Evolutionary conservation across 1,139 yeast species (phyloP), one percentile per base, ranked within the genome.

Genomic region (Geotrichum macrosporum): DNA sequence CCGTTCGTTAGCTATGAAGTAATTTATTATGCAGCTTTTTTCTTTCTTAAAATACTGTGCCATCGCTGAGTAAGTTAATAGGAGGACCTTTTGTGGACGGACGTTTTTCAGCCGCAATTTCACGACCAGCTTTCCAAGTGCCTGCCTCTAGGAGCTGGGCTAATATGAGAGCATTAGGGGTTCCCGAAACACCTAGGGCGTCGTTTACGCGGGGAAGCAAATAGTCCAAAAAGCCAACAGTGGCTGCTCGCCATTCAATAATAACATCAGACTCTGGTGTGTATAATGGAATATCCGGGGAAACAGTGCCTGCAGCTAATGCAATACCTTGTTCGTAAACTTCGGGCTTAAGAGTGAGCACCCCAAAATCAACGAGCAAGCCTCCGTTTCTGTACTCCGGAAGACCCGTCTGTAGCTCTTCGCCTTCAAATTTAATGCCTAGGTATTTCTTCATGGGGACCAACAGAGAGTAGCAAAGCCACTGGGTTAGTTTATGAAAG

Each of bases 361-460:
- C 71, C 6, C 73, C 77, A 37, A 75, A 65, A 58, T 78, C 83
- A 34, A 75, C 72, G 54, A 78, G 70, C 22, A 78, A 61, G 0
- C 83, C 84, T 29, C 83, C 84, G 52, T 78, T 78, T 55, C 84
- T 67, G 59, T 78, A 78, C 58, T 78, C 84, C 4, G 84, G 83
- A 39, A 78, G 63, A 0, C 83, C 84, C 0, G 83, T 78, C 63
- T 75, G 76, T 37, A 71, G 61, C 1, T 64, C 57, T 45, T 73
- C 69, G 50, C 75, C 71, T 1, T 57, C 58, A 54, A 78, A 73
- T 32, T 63, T 60, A 39, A 76, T 66, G 3, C 71, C 72, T 4
- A 57, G 51, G 54, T 65, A 74, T 22, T 65, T 62, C 46, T 68
- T 68, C 46, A 78, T 64, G 3, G 82, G 82, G 8, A 72, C 71